Evolutionary conservation across 2,329 filamentous ascomycete genomes (phyloP).

Genomic region (Colletotrichum sojae): DNA sequence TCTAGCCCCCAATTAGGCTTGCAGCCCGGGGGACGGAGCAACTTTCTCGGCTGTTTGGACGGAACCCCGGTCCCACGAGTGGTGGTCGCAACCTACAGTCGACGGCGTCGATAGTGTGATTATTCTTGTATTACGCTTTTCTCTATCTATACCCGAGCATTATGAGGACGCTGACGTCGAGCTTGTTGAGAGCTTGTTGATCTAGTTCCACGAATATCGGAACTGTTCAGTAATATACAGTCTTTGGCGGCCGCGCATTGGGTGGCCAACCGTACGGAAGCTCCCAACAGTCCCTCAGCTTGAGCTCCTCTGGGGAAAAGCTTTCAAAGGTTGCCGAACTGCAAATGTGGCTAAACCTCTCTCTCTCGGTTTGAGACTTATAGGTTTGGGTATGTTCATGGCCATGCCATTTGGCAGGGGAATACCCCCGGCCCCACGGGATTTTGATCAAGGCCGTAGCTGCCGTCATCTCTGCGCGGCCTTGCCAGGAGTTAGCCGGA

Average conservation of each 20-base stretch:
- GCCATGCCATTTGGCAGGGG: not conserved
- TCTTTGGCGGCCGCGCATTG: not conserved
- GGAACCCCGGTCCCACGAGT: no score
- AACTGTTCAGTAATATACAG: not conserved
- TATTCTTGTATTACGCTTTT: no score
- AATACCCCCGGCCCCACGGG: not conserved
- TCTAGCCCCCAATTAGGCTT: no score
- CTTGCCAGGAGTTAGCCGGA: not conserved
- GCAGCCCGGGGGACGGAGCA: no score
- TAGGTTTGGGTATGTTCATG: not conserved
- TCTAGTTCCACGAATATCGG: not conserved
- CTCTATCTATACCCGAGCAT: no score
- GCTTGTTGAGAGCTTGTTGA: not conserved
- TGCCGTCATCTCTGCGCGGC: not conserved
- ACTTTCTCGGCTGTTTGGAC: no score
- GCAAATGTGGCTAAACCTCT: not conserved
- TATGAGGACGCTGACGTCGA: not conserved
- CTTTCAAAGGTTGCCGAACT: not conserved
- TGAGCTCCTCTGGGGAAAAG: constrained; percentile 5
- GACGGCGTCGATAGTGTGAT: no score
- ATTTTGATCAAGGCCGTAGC: not conserved
- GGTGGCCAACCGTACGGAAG: not conserved
- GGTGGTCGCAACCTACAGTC: no score
- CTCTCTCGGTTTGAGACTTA: accelerated
- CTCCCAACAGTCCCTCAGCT: not conserved